These are phyloP conservation scores for Lentinula raphanica DNA, from an alignment of 768 basidiomycete species.

Conservation along the genomic window DNA sequence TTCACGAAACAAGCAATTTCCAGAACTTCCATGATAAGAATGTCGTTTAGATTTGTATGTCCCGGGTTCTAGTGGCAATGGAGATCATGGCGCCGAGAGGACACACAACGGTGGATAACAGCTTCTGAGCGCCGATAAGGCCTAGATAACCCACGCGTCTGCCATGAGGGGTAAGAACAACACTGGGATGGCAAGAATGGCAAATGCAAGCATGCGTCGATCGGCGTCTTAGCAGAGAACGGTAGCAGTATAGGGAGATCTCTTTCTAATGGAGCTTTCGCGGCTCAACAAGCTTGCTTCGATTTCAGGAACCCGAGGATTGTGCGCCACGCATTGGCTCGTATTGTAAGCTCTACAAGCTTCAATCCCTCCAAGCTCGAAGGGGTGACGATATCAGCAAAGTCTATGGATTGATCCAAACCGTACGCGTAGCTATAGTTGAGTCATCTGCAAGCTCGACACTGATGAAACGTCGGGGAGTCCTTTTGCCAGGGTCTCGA, in stretches of 20 bases:
- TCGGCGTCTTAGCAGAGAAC: not conserved
- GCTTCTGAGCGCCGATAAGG: not conserved
- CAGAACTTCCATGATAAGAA: too few relatives aligned
- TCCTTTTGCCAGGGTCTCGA: too few relatives aligned
- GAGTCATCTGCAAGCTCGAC: too few relatives aligned
- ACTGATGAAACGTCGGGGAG: too few relatives aligned
- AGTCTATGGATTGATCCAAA: not conserved
- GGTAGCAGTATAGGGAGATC: not conserved
- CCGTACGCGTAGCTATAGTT: too few relatives aligned
- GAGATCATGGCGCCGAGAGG: not conserved
- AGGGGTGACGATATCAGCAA: not conserved
- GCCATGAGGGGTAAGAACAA: not conserved
- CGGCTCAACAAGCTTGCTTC: not conserved
- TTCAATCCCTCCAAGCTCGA: too few relatives aligned
- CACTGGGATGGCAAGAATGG: too few relatives aligned
- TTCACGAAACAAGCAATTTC: not conserved
- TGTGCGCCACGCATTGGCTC: not conserved
- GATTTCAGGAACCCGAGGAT: slow-evolving; percentile 2
- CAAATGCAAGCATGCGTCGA: not conserved
- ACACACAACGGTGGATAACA: not conserved
- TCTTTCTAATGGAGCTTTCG: not conserved
- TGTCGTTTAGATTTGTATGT: too few relatives aligned
- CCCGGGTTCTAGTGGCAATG: too few relatives aligned
- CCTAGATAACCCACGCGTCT: not conserved
- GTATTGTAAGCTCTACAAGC: not conserved